A percentile compares a stretch with the other conserved stretches of the same genome.
These are phyloP conservation scores for Euphrasia arctica DNA, from an alignment of 305 asterid species.

Conservation along the genomic window DNA sequence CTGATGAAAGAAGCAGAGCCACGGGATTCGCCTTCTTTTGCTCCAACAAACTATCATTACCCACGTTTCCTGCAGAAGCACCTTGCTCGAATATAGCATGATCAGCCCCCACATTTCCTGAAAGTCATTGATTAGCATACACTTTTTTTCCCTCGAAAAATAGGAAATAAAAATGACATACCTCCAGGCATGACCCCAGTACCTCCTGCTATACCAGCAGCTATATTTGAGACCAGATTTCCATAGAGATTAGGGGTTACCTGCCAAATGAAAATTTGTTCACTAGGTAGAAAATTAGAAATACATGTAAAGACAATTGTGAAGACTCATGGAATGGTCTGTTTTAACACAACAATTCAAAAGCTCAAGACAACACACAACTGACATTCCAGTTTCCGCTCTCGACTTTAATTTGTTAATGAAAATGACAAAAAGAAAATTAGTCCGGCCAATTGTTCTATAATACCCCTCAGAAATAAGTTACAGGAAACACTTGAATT, in stretches of 20 bases:
- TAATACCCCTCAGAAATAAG: not conserved
- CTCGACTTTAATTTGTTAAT: not conserved
- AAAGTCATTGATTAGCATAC: conserved; percentile 17
- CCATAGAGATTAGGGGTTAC: conserved; percentile 98
- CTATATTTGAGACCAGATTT: conserved; percentile 81
- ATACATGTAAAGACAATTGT: not conserved
- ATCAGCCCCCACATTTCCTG: conserved; percentile 97
- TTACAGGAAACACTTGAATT: not conserved
- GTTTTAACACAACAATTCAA: too few relatives aligned
- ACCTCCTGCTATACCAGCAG: conserved; percentile 99
- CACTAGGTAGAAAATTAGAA: not conserved
- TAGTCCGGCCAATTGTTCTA: not conserved
- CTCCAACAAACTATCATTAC: conserved; percentile 57
- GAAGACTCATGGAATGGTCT: not conserved
- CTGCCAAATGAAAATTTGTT: conserved; percentile 36
- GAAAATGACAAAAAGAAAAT: not conserved
- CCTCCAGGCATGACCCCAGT: conserved; percentile 99
- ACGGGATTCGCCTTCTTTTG: conserved; percentile 82
- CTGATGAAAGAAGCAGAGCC: conserved; percentile 78
- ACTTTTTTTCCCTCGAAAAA: not conserved
- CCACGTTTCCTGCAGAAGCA: conserved; percentile 98
- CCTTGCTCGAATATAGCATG: conserved; percentile 99
- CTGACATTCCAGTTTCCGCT: too few relatives aligned
- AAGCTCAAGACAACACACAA: too few relatives aligned
- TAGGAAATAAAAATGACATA: conserved; percentile 9